phyloP scores from a whole-genome alignment of 176 grass and related monocot genomes.

The Metroxylon sagu region DNA sequence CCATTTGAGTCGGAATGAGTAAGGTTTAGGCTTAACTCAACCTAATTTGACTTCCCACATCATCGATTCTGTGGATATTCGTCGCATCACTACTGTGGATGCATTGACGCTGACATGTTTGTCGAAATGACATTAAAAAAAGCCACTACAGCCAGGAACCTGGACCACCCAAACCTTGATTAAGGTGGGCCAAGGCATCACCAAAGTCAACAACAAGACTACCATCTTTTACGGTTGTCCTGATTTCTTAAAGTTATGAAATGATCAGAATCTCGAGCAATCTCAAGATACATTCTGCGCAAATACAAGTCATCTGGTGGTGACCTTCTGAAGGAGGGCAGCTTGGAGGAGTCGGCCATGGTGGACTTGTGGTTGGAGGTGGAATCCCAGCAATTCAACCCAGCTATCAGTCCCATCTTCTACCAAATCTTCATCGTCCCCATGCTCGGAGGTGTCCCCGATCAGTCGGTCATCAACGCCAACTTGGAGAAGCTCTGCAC shows the following conservation, averaged over 20 bases:
- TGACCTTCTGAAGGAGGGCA: constrained; percentile 35
- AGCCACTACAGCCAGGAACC: no score
- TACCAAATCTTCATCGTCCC: constrained; percentile 22
- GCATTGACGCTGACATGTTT: no score
- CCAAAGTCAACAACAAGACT: no score
- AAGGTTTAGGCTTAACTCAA: no score
- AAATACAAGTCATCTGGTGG: constrained; percentile 34
- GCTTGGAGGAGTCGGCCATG: constrained; percentile 32
- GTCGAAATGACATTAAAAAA: no score
- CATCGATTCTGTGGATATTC: no score
- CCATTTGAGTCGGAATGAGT: no score
- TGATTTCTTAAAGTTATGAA: not conserved
- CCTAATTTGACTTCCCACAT: no score
- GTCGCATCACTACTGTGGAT: no score
- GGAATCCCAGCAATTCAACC: constrained; percentile 46
- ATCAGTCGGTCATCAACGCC: constrained; percentile 31
- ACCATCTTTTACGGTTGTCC: no score
- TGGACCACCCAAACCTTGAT: no score
- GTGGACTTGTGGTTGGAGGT: constrained; percentile 63
- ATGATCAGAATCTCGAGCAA: constrained; percentile 54
- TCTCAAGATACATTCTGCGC: constrained; percentile 38
- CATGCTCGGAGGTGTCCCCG: constrained; percentile 21
- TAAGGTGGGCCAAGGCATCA: no score
- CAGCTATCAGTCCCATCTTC: constrained; percentile 27
- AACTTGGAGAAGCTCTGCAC: constrained; percentile 42